phyloP scores from a whole-genome alignment of 2,329 filamentous ascomycete species.

The Anthostomella pinea region DNA sequence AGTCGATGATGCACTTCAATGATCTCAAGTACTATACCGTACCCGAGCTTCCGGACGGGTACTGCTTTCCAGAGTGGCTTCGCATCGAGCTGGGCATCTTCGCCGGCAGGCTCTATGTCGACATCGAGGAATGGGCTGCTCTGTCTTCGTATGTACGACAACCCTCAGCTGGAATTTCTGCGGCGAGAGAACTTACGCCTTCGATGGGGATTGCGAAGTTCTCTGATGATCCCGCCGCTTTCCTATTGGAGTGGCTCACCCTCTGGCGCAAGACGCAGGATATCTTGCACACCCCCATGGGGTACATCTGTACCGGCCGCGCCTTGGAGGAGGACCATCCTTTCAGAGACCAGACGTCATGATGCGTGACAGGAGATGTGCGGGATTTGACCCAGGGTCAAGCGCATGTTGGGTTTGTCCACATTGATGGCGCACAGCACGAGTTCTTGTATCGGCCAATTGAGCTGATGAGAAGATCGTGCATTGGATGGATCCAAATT shows the following conservation, averaged over 20 bases:
- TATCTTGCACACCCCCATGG: constrained; percentile 58
- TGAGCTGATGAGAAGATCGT: too few species aligned
- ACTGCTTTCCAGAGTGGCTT: constrained; percentile 50
- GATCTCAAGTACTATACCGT: constrained; percentile 49
- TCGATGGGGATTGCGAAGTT: constrained; percentile 7
- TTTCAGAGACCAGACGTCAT: too few species aligned
- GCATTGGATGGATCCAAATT: too few species aligned
- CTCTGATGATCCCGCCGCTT: constrained; percentile 36
- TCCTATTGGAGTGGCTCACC: constrained; percentile 57
- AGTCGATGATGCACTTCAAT: constrained; percentile 59
- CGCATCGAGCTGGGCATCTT: constrained; percentile 59
- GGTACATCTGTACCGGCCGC: constrained; percentile 49
- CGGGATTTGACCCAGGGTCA: too few species aligned
- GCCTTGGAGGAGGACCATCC: constrained; percentile 1
- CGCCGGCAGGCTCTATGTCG: constrained; percentile 59
- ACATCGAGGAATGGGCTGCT: constrained; percentile 42
- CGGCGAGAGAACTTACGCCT: constrained; percentile 1
- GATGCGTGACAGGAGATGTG: too few species aligned
- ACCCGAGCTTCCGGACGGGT: constrained; percentile 41
- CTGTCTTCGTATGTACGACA: constrained; percentile 31
- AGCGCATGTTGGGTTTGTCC: too few species aligned
- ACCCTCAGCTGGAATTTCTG: too few species aligned
- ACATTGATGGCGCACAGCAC: too few species aligned
- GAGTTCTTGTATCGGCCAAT: too few species aligned
- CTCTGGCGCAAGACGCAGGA: constrained; percentile 54